Evolutionary conservation across 176 grass and related monocot genomes (phyloP).

Genomic region (Rhynchospora tenuis): DNA sequence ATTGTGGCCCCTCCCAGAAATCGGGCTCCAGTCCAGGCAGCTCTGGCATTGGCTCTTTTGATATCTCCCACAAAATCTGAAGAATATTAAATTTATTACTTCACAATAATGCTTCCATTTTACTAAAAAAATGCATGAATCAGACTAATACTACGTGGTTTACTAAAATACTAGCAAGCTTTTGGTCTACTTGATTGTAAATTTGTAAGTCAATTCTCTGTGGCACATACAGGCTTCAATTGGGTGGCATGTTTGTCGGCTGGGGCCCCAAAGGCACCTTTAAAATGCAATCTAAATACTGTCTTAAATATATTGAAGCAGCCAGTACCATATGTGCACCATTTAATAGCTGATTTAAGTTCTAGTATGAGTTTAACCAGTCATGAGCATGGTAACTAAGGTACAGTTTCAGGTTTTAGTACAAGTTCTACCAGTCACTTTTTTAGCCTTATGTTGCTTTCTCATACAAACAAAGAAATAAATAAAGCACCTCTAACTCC

Average conservation of each 20-base stretch:
- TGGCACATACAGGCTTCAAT: not conserved
- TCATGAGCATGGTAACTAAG: not conserved
- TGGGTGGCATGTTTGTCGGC: not conserved
- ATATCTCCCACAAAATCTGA: slow-evolving; percentile 65
- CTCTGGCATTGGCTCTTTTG: slow-evolving; percentile 73
- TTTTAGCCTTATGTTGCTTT: not conserved
- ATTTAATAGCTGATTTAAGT: not conserved
- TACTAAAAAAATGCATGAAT: not conserved
- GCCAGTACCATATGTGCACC: not conserved
- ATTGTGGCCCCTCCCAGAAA: slow-evolving; percentile 68
- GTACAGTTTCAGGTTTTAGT: not conserved
- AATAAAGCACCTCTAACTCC: slow-evolving; percentile 25
- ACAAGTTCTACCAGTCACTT: not conserved
- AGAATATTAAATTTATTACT: slow-evolving; percentile 24
- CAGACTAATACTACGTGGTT: not conserved
- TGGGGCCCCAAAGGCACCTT: not conserved
- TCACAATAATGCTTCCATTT: not conserved
- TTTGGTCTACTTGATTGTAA: not conserved
- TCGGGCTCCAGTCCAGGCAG: slow-evolving; percentile 44
- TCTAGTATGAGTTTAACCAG: not conserved
- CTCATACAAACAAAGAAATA: not conserved
- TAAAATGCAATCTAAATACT: not conserved
- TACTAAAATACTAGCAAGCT: not conserved
- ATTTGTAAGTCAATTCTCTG: not conserved
- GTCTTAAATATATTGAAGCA: not conserved